Conservation (phyloP, 257 asterid species). For the Mentha longifolia region DNA sequence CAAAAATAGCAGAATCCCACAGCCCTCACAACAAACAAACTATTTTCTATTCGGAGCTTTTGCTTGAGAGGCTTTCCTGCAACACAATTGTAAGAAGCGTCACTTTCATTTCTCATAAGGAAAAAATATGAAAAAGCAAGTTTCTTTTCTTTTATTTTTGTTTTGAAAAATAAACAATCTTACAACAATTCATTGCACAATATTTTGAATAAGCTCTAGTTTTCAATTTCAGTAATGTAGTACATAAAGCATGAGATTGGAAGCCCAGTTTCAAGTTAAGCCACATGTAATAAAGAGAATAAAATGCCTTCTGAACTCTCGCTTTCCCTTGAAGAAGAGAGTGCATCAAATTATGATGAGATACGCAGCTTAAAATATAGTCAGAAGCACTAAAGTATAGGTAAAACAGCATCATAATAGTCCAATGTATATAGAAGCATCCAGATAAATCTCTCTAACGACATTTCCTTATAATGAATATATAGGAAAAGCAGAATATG, state of each 20-base stretch:
- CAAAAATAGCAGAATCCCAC: slow-evolving; percentile 13
- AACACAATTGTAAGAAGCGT: slow-evolving; percentile 2
- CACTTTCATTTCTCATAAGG: background rate
- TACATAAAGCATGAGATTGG: background rate
- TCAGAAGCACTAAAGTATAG: background rate
- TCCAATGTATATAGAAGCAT: slow-evolving; percentile 1
- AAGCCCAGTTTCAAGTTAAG: too few relatives aligned
- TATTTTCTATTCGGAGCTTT: slow-evolving; percentile 34
- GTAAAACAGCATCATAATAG: background rate
- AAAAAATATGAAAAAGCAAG: too few relatives aligned
- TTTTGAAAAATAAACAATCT: background rate
- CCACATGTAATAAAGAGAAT: background rate
- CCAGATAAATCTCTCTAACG: background rate
- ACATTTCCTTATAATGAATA: background rate
- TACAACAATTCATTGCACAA: background rate
- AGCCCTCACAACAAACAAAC: background rate
- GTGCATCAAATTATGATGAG: background rate
- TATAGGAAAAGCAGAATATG: background rate
- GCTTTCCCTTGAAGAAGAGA: background rate
- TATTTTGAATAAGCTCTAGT: background rate
- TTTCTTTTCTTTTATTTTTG: background rate
- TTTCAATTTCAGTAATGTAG: background rate
- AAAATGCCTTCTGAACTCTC: background rate
- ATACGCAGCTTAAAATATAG: background rate
- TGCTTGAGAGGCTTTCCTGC: slow-evolving; percentile 44